Percentiles rank a stretch among this genome's conserved stretches.
These are phyloP conservation scores for Primulina huaijiensis DNA, from an alignment of 257 asterid species.

Conservation along the genomic window DNA sequence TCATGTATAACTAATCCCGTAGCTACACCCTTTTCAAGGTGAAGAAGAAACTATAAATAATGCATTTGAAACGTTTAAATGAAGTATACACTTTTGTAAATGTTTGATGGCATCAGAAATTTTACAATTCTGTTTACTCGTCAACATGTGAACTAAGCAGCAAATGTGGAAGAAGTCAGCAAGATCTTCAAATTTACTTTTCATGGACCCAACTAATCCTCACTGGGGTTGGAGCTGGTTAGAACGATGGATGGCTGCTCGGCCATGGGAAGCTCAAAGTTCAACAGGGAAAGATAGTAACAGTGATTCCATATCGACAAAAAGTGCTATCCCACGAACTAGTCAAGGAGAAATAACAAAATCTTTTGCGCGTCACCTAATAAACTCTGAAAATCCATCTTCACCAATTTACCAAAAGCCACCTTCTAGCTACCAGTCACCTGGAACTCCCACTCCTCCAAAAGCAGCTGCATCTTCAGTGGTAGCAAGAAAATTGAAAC, in stretches of 20 bases:
- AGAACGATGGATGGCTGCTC: conserved; percentile 85
- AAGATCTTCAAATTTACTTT: conserved; percentile 59
- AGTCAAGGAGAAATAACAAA: conserved; percentile 67
- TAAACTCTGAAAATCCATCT: conserved; percentile 57
- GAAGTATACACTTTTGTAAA: background rate
- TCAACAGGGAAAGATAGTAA: conserved; percentile 50
- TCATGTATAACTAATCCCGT: too few species aligned
- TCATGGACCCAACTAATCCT: conserved; percentile 96
- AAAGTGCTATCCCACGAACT: conserved; percentile 35
- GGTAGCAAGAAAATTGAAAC: conserved; percentile 51
- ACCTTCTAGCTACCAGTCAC: conserved; percentile 35
- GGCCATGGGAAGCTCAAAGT: conserved; percentile 58
- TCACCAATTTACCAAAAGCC: conserved; percentile 57
- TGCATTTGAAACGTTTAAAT: background rate
- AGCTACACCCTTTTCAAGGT: too few species aligned
- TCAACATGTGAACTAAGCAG: conserved; percentile 33
- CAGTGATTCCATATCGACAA: conserved; percentile 39
- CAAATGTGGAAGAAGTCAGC: conserved; percentile 87
- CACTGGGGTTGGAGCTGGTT: conserved; percentile 99
- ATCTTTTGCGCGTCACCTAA: conserved; percentile 82
- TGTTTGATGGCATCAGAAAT: background rate
- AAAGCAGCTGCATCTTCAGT: conserved; percentile 32
- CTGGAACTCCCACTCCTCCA: conserved; percentile 40
- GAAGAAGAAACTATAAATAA: background rate
- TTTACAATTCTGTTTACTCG: background rate